Percentiles rank a stretch among this genome's conserved stretches.
phyloP scores from a whole-genome alignment of 2,329 filamentous ascomycete species.

The Colletotrichum melonis region DNA sequence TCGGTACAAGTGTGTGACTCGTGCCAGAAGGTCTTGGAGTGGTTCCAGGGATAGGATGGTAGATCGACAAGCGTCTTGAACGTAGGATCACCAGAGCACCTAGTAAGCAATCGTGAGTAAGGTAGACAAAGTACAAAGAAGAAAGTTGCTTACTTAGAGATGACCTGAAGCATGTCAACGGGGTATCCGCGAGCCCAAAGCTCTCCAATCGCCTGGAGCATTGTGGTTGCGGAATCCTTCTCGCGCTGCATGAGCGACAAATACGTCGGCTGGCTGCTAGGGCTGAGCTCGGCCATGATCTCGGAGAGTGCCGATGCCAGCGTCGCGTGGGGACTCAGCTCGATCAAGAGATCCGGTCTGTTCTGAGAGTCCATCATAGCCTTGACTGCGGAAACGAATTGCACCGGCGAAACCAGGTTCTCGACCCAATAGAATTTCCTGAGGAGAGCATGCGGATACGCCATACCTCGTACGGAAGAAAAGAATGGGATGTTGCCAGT shows the following conservation, averaged over 20 bases:
- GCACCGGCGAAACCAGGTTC: constrained; percentile 58
- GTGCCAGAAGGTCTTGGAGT: constrained; percentile 63
- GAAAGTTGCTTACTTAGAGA: constrained; percentile 36
- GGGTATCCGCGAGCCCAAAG: constrained; percentile 50
- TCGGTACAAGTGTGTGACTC: constrained; percentile 59
- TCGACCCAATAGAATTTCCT: constrained; percentile 54
- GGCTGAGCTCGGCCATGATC: constrained; percentile 41
- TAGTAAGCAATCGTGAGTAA: constrained; percentile 22
- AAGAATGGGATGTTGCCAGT: constrained; percentile 45
- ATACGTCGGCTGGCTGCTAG: constrained; percentile 38
- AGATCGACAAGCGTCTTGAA: constrained; percentile 52
- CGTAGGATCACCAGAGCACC: neutral
- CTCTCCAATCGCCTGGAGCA: constrained; percentile 47
- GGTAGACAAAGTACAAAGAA: neutral
- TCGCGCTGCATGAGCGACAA: constrained; percentile 43
- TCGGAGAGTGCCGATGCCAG: constrained; percentile 51
- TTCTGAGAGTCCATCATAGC: constrained; percentile 45
- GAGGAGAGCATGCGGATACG: neutral
- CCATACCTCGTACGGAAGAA: constrained; percentile 53
- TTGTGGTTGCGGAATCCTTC: constrained; percentile 36
- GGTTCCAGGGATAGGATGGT: constrained; percentile 67
- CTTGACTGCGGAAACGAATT: constrained; percentile 54
- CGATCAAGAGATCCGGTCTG: constrained; percentile 50
- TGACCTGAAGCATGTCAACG: constrained; percentile 46
- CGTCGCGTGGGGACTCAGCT: constrained; percentile 52